Evolutionary conservation across 164 flowering plant species (phyloP), one percentile per base, ranked within the genome.

Genomic region (Berberis thunbergii): DNA sequence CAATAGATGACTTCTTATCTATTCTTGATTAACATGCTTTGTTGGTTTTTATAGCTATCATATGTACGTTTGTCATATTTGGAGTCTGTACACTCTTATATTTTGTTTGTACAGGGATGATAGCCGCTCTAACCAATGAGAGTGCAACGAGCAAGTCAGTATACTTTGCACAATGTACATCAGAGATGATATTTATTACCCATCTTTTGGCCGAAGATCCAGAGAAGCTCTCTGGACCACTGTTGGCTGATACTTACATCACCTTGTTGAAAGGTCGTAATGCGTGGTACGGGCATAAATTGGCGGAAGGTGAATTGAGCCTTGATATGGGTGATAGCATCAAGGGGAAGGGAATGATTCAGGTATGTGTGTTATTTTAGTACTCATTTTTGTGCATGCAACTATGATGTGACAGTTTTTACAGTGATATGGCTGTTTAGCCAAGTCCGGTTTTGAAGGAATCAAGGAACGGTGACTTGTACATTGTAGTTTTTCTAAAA

Each of bases 131-230:
- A 49, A 92, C 98, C 45, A 92, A 92, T 59, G 98, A 92, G 77
- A 92, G 96, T 76, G 98, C 98, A 57, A 92, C 98, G 42, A 92
- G 96, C 83, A 89, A 92, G 75, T 83, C 98, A 38, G 96, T 92
- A 10, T 89, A 92, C 76, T 92, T 92, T 79, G 96, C 98, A 38
- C 98, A 87, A 63, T 92, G 98, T 73, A 92, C 98, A 69, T 92
- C 98, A 39, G 96, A 88, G 79, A 88, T 88, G 96, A 88, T 86
- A 65, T 88, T 86, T 52, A 88, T 88, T 45, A 88, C 96, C 62
- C 92, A 88, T 76, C 75, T 86, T 61, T 65, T 88, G 77, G 73
- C 96, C 0, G 88, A 86, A 77, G 92, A 88, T 60, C 96, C 96
- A 6, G 96, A 88, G 79, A 86, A 75, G 73, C 86, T 88, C 40